Evolutionary conservation across 345 rosid species (phyloP), one percentile per base, ranked within the genome.

Genomic region (Boechera retrofracta): DNA sequence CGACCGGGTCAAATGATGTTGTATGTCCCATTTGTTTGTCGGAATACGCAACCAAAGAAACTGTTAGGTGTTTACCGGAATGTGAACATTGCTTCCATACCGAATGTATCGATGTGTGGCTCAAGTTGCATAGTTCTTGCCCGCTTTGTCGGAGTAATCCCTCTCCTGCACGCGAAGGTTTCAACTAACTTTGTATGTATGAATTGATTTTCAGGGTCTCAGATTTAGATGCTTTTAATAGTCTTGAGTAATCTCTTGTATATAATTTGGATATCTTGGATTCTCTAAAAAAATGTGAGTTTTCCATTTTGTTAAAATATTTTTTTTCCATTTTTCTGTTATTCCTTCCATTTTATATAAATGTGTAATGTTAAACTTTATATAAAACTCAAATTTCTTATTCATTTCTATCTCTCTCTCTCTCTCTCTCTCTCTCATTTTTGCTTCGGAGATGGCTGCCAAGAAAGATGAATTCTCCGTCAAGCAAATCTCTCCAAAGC

Each of bases 61-160:
- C 81, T 3, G 52, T 89, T 42, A 84, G 87, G 64, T 86, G 85
- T 41, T 82, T 89, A 71, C 95, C 97, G 0, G 85, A 83, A 70
- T 89, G 98, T 71, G 73, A 80, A 5, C 97, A 91, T 75, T 87
- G 90, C 75, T 93, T 88, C 87, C 97, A 89, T 72, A 81, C 84
- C 0, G 87, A 86, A 10, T 91, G 98, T 67, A 82, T 93, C 0
- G 97, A 88, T 48, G 87, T 80, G 54, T 91, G 97, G 96, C 88
- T 93, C 39, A 77, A 79, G 68, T 45, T 84, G 81, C 89, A 91
- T 53, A 54, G 73, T 33, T 81, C 83, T 5, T 91, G 97, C 38
- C 97, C 98, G 0, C 79, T 93, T 77, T 88, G 96, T 82, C 72
- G 97, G 61, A 87, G 84, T 70, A 77, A 83, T 13, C 86, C 92